phyloP scores from a whole-genome alignment of 345 rosid genomes.

The Draba incana region DNA sequence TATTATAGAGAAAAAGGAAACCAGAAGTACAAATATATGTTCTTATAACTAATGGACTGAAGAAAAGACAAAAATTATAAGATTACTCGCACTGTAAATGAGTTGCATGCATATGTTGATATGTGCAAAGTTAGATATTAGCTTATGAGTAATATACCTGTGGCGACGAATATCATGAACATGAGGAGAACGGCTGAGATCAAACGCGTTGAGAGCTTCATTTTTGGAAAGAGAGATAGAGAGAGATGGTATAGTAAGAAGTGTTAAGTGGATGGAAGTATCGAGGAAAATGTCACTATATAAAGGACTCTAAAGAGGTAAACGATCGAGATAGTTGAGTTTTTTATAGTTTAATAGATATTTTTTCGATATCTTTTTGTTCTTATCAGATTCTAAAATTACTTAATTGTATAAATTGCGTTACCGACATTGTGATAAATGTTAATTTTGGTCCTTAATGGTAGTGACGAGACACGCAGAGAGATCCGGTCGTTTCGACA shows the following conservation, averaged over 20 bases:
- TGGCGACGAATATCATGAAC: slow-evolving; percentile 40
- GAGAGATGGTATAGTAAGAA: slow-evolving; percentile 1
- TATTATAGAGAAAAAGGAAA: no score
- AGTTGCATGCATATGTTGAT: background rate
- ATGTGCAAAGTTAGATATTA: background rate
- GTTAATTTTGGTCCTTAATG: slow-evolving; percentile 6
- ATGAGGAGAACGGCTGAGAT: slow-evolving; percentile 36
- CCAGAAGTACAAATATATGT: background rate
- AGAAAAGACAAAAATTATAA: background rate
- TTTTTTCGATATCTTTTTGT: slow-evolving; percentile 15
- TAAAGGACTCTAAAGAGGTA: slow-evolving; percentile 28
- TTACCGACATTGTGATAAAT: slow-evolving; percentile 31
- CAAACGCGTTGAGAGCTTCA: slow-evolving; percentile 43
- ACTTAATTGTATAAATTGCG: background rate
- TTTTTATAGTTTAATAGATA: background rate
- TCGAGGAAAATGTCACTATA: slow-evolving; percentile 25
- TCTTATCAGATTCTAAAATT: no score
- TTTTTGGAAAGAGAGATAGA: slow-evolving; percentile 17
- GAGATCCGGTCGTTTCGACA: slow-evolving; percentile 2
- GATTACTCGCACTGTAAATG: no score
- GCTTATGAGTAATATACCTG: slow-evolving; percentile 34
- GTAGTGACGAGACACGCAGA: slow-evolving; percentile 23
- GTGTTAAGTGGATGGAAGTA: slow-evolving; percentile 4
- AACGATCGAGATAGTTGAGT: slow-evolving; percentile 27
- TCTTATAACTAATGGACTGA: background rate